phyloP scores from a whole-genome alignment of 805 yeast species.

The Alloascoidea africana region DNA sequence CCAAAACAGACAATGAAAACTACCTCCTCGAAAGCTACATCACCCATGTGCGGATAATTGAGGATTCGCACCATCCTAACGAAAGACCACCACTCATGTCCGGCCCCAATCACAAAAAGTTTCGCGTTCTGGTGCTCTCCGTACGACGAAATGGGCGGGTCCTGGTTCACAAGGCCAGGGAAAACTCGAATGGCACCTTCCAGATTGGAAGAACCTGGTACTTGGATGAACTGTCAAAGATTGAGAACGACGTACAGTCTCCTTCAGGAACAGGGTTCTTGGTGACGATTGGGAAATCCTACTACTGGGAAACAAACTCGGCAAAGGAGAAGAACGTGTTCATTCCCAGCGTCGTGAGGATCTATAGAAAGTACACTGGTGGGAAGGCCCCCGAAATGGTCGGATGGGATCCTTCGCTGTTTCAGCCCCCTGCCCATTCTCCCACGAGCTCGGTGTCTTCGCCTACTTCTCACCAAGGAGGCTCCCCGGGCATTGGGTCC shows the following conservation, averaged over 20 bases:
- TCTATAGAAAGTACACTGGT: constrained; percentile 37
- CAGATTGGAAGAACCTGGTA: constrained; percentile 94
- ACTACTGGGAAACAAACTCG: constrained; percentile 66
- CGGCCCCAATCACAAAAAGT: constrained; percentile 34
- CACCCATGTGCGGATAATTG: constrained; percentile 63
- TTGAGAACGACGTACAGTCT: constrained; percentile 33
- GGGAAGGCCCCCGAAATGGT: constrained; percentile 38
- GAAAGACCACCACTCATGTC: constrained; percentile 49
- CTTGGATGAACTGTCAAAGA: constrained; percentile 45
- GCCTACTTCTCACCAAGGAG: constrained; percentile 2
- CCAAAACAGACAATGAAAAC: constrained; percentile 23
- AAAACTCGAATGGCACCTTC: constrained; percentile 52
- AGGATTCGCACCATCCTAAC: constrained; percentile 57
- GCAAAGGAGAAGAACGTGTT: constrained; percentile 46
- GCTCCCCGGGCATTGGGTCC: not conserved
- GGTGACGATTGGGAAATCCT: constrained; percentile 56
- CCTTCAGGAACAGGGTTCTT: constrained; percentile 18
- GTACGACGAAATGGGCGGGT: constrained; percentile 53
- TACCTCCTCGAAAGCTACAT: constrained; percentile 42
- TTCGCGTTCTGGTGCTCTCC: constrained; percentile 28
- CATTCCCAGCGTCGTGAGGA: constrained; percentile 33
- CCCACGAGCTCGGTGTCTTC: constrained; percentile 5
- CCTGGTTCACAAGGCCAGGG: constrained; percentile 74
- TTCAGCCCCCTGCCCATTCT: constrained; percentile 11
- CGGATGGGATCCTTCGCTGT: constrained; percentile 31